phyloP scores from a whole-genome alignment of 2,329 filamentous ascomycete genomes.

The Gyromitra esculenta region DNA sequence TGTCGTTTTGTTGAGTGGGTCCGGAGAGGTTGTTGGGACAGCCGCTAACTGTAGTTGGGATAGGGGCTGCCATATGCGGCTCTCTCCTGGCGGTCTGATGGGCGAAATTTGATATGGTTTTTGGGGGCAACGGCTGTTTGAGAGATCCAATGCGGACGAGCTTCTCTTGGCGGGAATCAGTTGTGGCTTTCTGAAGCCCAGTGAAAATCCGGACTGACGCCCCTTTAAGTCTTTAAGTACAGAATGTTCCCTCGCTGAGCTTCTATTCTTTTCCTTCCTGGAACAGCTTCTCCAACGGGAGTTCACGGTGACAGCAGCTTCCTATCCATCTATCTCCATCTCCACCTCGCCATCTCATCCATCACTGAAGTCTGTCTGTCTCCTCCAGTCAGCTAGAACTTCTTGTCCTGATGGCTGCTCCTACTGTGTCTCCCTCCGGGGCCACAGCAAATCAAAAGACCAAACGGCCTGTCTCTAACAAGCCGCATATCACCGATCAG shows the following conservation, averaged over 20 bases:
- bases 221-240: constrained; percentile 50
- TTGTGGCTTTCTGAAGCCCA: constrained; percentile 23
- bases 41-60: constrained; percentile 45
- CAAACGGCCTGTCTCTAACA: constrained; percentile 48
- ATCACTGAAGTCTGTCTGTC: constrained; percentile 20
- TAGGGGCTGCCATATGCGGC: constrained; percentile 48
- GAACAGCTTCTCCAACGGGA: constrained; percentile 43
- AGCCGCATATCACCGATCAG: constrained; percentile 54
- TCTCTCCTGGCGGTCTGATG: constrained; percentile 30
- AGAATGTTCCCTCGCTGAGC: constrained; percentile 44
- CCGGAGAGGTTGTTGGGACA: constrained; percentile 45
- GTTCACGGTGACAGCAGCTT: constrained; percentile 35
- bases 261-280: constrained; percentile 47
- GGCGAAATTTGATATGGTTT: constrained; percentile 25
- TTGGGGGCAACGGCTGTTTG: constrained; percentile 42
- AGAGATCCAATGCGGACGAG: constrained; percentile 21
- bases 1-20: constrained; percentile 45
- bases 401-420: constrained; percentile 40
- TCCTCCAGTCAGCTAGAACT: constrained; percentile 21
- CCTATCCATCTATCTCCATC: constrained; percentile 32
- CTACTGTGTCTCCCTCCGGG: constrained; percentile 36
- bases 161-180: constrained; percentile 17
- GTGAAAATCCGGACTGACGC: constrained; percentile 13
- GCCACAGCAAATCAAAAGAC: constrained; percentile 35
- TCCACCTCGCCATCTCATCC: constrained; percentile 15